Base-by-base conservation (phyloP, 805 yeast species). In the Pichia phayaonensis region DNA sequence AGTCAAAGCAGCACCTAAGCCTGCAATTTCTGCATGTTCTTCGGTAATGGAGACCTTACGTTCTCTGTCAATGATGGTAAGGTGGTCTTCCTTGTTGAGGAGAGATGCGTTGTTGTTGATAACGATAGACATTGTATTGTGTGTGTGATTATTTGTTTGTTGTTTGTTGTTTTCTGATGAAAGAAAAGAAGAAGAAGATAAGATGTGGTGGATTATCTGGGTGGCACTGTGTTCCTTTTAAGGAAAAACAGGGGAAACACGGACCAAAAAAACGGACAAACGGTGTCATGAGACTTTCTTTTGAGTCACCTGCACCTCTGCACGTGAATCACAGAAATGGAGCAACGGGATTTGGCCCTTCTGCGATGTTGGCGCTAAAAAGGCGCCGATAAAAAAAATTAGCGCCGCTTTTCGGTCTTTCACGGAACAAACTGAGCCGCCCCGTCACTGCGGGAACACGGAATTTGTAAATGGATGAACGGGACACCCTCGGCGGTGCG, bases 61-160 rank as follows among this genome's bases (percentile, higher is more conserved):
- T 42, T 50, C 53, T 23, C 53, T 50, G 39, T 50, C 53, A 36
- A 27, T 27, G 23, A 50, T 24, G 8, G 12, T 43, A 22, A 50
- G 38, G 15, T 46, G 44, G 12, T 42, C 34, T 26, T 50, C 49
- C 27, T 46, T 50, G 5, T 50, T 40, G 13, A 44, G 22, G 24
- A 50, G 40, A 1, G 53, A 43, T 2, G 38, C 29, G 39, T 50
- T 50, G 47, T 50, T 50, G 44, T 50, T 50, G 26, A 50, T 27
- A 22, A 50, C 24, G 23, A 50, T 42, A 31, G 53, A 50, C 53
- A 50, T 49, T 27, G 26, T 45, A 8, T 16, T 31, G 12, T 3
- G 21, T 18, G 4, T 3, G 38, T n/a, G n/a, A n/a, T n/a, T n/a
- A n/a, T 4, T n/a, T 39, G 13, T 34, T 38, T 31, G 44, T 22